Evolutionary conservation across 2,329 filamentous ascomycete species (phyloP).

Genomic region (Exophiala viscosa): DNA sequence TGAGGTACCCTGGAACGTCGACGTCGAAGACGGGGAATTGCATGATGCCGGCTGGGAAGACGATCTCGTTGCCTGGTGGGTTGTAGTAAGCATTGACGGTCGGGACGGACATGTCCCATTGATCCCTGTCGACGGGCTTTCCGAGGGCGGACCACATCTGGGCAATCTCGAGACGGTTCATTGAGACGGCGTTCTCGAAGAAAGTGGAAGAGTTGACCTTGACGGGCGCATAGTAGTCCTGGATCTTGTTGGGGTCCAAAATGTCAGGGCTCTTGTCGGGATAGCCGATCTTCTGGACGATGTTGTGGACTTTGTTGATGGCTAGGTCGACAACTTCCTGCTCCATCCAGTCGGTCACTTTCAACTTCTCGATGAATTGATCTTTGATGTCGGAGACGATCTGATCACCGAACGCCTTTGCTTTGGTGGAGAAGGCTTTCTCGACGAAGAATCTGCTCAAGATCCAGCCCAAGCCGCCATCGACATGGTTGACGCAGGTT

Average conservation of each 20-base stretch:
- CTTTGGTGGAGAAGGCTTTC: conserved; percentile 59
- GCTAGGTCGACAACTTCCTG: conserved; percentile 57
- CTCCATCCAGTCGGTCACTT: conserved; percentile 62
- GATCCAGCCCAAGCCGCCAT: conserved; percentile 62
- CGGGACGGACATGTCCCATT: conserved; percentile 58
- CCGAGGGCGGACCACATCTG: conserved; percentile 57
- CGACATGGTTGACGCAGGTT: conserved; percentile 58
- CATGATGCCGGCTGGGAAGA: conserved; percentile 67
- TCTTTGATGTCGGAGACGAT: conserved; percentile 69
- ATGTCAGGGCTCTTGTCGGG: conserved; percentile 60
- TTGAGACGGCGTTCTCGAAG: conserved; percentile 56
- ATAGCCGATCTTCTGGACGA: conserved; percentile 66
- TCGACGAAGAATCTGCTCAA: conserved; percentile 68
- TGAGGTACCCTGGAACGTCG: conserved; percentile 60
- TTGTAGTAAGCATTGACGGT: conserved; percentile 65
- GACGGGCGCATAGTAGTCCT: conserved; percentile 55
- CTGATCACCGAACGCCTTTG: conserved; percentile 63
- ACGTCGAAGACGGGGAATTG: conserved; percentile 65
- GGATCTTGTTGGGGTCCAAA: conserved; percentile 54
- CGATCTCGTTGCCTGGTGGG: conserved; percentile 62
- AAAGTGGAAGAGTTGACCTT: conserved; percentile 50
- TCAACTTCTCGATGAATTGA: conserved; percentile 60
- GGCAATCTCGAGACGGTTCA: conserved; percentile 47
- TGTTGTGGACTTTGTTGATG: conserved; percentile 63
- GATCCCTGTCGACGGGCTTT: conserved; percentile 57